A percentile compares a stretch with the other conserved stretches of the same genome.
These are phyloP conservation scores for Aspergillus sclerotiicarbonarius DNA, from an alignment of 495 filamentous ascomycete genomes.

Conservation along the genomic window DNA sequence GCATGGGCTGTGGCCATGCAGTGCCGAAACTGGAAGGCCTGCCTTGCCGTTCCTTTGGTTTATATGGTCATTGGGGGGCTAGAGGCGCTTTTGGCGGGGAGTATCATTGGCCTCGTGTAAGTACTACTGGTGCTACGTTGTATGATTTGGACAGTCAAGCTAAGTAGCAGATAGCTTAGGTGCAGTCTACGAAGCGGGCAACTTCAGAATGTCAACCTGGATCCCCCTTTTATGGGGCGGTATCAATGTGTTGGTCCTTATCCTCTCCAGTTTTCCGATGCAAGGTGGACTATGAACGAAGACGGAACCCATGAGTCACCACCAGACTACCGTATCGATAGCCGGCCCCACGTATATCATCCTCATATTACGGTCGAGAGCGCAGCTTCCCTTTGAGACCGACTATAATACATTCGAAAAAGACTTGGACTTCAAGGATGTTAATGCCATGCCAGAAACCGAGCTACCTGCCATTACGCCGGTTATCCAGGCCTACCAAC, in stretches of 20 bases:
- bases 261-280: slow-evolving; percentile 91
- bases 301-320: background rate
- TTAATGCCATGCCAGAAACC: slow-evolving; percentile 4
- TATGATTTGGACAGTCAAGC: background rate
- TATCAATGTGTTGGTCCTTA: slow-evolving; percentile 84
- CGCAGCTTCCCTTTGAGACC: background rate
- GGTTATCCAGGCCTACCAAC: slow-evolving; percentile 5
- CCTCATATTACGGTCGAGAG: background rate
- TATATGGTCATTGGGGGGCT: slow-evolving; percentile 73
- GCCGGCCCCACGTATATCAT: background rate
- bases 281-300: slow-evolving; percentile 78
- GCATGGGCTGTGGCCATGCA: slow-evolving; percentile 73
- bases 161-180: slow-evolving; percentile 60
- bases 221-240: slow-evolving; percentile 93
- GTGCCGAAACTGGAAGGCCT: slow-evolving; percentile 64
- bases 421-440: background rate
- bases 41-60: slow-evolving; percentile 73
- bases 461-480: slow-evolving; percentile 5
- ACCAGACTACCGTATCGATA: background rate
- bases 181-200: slow-evolving; percentile 81
- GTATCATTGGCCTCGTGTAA: slow-evolving; percentile 84
- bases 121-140: slow-evolving; percentile 32
- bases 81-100: slow-evolving; percentile 84
- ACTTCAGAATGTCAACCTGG: slow-evolving; percentile 96
- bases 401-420: slow-evolving; percentile 7